Evolutionary conservation across 805 yeast genomes (phyloP).

Genomic region (Lipomyces mesembrius): DNA sequence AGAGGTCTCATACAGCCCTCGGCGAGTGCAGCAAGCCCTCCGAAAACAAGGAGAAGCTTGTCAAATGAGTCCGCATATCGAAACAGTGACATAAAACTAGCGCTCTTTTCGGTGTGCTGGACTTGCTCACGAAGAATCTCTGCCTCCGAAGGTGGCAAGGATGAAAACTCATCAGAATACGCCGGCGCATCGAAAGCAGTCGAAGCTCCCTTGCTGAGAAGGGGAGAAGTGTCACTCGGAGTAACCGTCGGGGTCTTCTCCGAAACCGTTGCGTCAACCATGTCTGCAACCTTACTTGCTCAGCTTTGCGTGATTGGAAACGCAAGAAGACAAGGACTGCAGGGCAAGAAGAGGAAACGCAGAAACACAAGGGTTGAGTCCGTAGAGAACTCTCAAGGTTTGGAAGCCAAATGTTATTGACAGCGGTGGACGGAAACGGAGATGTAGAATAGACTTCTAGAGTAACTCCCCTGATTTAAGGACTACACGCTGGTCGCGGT

Average conservation of each 20-base stretch:
- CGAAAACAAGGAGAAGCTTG: constrained; percentile 42
- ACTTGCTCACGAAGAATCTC: constrained; percentile 46
- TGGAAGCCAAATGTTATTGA: too few species aligned
- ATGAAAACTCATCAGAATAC: constrained; percentile 28
- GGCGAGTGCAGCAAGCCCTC: constrained; percentile 44
- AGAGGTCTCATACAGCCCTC: constrained; percentile 50
- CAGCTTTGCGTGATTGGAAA: not conserved
- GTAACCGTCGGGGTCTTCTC: constrained; percentile 16
- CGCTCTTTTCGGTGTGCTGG: constrained; percentile 35
- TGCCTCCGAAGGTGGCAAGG: constrained; percentile 45
- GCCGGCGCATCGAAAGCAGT: constrained; percentile 8
- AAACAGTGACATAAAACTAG: constrained; percentile 42
- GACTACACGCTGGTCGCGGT: too few species aligned
- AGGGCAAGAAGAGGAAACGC: too few species aligned
- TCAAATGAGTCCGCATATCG: constrained; percentile 46
- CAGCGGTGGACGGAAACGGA: too few species aligned
- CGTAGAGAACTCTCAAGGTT: too few species aligned
- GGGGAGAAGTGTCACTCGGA: constrained; percentile 2
- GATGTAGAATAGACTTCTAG: too few species aligned
- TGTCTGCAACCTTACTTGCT: not conserved
- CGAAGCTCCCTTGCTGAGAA: not conserved
- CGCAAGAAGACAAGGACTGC: not conserved
- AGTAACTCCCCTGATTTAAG: too few species aligned
- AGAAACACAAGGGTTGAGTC: too few species aligned
- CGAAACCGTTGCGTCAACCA: constrained; percentile 15